Evolutionary conservation across 2,329 filamentous ascomycete genomes (phyloP).

Genomic region (Akanthomyces uredinophilus): DNA sequence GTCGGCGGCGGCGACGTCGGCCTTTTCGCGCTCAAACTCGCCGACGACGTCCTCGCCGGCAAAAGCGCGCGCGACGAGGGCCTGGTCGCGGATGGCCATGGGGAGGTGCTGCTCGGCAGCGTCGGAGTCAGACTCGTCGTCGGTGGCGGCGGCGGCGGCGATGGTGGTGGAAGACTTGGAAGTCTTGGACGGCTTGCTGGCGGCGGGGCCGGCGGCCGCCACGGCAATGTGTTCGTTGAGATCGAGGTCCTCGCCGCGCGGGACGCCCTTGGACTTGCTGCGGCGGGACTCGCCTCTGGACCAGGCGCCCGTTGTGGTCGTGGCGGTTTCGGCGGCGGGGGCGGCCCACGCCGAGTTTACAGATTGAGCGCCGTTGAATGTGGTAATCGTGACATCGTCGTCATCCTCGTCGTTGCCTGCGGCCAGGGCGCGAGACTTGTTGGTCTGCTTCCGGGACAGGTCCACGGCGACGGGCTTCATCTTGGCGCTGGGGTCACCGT

Average conservation of each 20-base stretch:
- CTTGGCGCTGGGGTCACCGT: constrained; percentile 45
- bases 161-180: constrained; percentile 19
- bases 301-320: constrained; percentile 36
- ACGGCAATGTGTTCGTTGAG: constrained; percentile 27
- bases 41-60: constrained; percentile 80
- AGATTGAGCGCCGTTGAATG: constrained; percentile 16
- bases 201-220: constrained; percentile 23
- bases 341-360: constrained; percentile 20
- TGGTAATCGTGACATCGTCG: constrained; percentile 25
- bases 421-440: constrained; percentile 25
- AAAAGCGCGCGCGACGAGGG: constrained; percentile 77
- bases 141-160: constrained; percentile 25
- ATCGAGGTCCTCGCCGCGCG: constrained; percentile 34
- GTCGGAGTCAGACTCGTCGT: constrained; percentile 39
- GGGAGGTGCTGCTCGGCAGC: constrained; percentile 47
- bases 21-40: constrained; percentile 79
- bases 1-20: constrained; percentile 64
- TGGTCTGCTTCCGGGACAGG: constrained; percentile 23
- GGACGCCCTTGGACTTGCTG: constrained; percentile 34
- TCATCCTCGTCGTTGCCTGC: constrained; percentile 25
- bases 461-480: constrained; percentile 28
- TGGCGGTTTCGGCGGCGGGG: constrained; percentile 20
- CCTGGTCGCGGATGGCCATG: constrained; percentile 54
- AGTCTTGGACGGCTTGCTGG: constrained; percentile 23
- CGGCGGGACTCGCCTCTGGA: constrained; percentile 33